Percentiles rank a stretch among this genome's conserved stretches.
Conservation (phyloP, 345 rosid genomes). For the Acer yangbiense region DNA sequence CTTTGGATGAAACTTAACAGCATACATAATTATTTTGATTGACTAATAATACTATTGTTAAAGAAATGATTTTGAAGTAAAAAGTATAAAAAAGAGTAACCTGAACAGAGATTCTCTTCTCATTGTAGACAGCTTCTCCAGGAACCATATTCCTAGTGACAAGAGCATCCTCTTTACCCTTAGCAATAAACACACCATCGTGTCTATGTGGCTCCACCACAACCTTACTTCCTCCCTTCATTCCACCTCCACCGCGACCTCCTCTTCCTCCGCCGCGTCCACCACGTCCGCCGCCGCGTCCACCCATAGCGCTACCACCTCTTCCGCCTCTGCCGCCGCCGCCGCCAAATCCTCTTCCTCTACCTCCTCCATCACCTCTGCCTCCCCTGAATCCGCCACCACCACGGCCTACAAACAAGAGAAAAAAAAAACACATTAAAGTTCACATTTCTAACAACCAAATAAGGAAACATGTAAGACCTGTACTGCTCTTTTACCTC, state of each 20-base stretch:
- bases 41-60: too few relatives aligned
- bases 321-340: constrained; percentile 45
- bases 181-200: constrained; percentile 80
- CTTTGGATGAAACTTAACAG: too few relatives aligned
- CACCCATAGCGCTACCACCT: constrained; percentile 45
- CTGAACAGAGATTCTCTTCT: constrained; percentile 91
- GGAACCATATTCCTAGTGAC: constrained; percentile 91
- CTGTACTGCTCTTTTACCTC: constrained; percentile 26
- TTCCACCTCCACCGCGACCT: constrained; percentile 66
- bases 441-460: background rate
- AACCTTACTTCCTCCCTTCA: constrained; percentile 90
- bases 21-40: too few relatives aligned
- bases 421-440: background rate
- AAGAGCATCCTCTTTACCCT: constrained; percentile 94
- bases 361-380: constrained; percentile 45
- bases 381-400: constrained; percentile 54
- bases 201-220: constrained; percentile 90
- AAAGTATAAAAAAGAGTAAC: constrained; percentile 25
- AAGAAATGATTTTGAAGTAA: too few relatives aligned
- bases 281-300: constrained; percentile 47
- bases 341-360: constrained; percentile 41
- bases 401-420: constrained; percentile 39
- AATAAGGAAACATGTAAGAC: background rate
- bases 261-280: constrained; percentile 54
- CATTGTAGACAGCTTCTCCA: constrained; percentile 92